Base-by-base conservation (phyloP, 2,329 filamentous ascomycete species). In the Orbilia blumenaviensis region DNA sequence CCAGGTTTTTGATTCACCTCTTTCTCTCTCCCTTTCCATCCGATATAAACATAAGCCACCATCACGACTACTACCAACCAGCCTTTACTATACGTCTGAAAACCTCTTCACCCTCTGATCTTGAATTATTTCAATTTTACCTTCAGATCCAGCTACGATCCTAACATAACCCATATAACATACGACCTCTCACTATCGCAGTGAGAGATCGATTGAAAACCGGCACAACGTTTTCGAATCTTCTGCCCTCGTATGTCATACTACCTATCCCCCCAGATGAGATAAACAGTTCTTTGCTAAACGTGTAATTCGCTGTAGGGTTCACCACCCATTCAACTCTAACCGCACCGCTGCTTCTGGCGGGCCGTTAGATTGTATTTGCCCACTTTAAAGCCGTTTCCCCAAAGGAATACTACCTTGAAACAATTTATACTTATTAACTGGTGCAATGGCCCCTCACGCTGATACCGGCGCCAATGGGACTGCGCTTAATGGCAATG, bases 151-250 rank as follows among this genome's bases (percentile, higher is more conserved):
- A n/a, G 23, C 10, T 18, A 29, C 14, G 25, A 52, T 6, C 8
- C n/a, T 25, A 23, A 21, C 41, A 21, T 18, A 54, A 21, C 32
- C 48, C 36, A 29, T 12, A 60, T 3, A n/a, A 3, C 16, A 44
- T 32, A 38, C 71, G 71, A 68, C 62, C 71, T 75, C 63, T 75
- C 64, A 63, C 71, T 68, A n/a, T 25, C 21, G 25, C 12, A 58
- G 71, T 67, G 64, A 75, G 71, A 75, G 71, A 75, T 75, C 71
- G 38, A 62, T 64, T 38, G 44, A 68, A 18, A 48, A 52, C 56
- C 90, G 91, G 88, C 92, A 97, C 92, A 86, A 97, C 93, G 94
- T 97, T 97, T 91, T 94, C 93, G 88, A 97, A 96, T 86, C 91
- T 96, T 82, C 91, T 97, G 81, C 95, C 95, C 89, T 97, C 93